phyloP scores from a whole-genome alignment of 2,329 filamentous ascomycete species.

The Mariannaea sp. region DNA sequence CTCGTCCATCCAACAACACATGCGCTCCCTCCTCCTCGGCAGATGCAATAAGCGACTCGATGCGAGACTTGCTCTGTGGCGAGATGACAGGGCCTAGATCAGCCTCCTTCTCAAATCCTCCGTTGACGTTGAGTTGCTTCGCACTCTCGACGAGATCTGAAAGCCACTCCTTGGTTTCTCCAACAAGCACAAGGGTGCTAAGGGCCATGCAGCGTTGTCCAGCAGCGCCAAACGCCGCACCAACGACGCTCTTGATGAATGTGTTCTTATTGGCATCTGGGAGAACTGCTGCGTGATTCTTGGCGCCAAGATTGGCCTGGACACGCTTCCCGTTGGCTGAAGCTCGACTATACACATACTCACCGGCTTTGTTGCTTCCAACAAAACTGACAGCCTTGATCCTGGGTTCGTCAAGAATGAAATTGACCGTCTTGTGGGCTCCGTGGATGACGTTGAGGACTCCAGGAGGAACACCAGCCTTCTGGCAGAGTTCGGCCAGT shows the following conservation, averaged over 20 bases:
- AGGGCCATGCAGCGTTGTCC: conserved; percentile 73
- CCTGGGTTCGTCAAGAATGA: conserved; percentile 69
- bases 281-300: conserved; percentile 71
- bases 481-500: conserved; percentile 71
- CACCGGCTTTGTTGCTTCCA: conserved; percentile 69
- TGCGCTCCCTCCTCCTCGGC: conserved; percentile 30
- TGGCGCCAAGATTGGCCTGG: conserved; percentile 71
- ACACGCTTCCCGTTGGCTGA: conserved; percentile 73
- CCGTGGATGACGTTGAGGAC: conserved; percentile 73
- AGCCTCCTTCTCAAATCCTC: conserved; percentile 30
- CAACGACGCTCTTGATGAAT: conserved; percentile 67
- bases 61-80: conserved; percentile 26
- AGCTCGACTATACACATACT: conserved; percentile 70
- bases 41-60: conserved; percentile 30
- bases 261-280: conserved; percentile 74
- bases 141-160: conserved; percentile 66
- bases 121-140: conserved; percentile 51
- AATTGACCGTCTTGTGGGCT: conserved; percentile 67
- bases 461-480: conserved; percentile 76
- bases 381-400: conserved; percentile 74
- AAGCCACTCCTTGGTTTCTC: conserved; percentile 66
- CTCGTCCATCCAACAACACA: conserved; percentile 31
- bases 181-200: conserved; percentile 67
- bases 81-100: conserved; percentile 34
- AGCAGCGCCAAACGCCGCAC: conserved; percentile 70